phyloP scores from a whole-genome alignment of 129 eudicot genomes.

The Centaurea solstitialis region DNA sequence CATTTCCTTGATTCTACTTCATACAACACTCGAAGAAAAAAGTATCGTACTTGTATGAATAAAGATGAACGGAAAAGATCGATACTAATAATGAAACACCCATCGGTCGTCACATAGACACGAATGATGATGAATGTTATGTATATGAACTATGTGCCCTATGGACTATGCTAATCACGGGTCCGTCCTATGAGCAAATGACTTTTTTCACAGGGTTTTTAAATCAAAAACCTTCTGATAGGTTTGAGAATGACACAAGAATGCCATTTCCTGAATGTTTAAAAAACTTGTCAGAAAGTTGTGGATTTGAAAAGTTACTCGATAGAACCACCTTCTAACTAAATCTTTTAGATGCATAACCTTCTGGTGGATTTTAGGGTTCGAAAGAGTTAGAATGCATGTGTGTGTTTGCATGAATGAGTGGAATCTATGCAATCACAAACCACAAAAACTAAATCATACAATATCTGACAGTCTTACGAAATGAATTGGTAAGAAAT shows the following conservation, averaged over 20 bases:
- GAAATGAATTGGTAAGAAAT: too few species aligned
- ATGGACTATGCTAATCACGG: not conserved
- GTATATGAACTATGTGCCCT: not conserved
- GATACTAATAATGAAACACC: not conserved
- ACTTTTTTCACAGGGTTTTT: too few species aligned
- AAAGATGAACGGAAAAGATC: not conserved
- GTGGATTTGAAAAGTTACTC: not conserved
- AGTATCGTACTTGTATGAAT: not conserved
- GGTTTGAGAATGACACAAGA: not conserved
- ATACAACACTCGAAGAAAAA: not conserved
- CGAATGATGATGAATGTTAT: not conserved
- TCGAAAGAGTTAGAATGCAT: not conserved
- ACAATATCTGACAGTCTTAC: too few species aligned
- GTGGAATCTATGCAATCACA: not conserved
- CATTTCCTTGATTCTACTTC: not conserved
- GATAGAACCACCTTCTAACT: not conserved
- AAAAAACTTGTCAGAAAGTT: not conserved
- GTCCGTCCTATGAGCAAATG: not conserved
- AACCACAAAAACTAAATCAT: not conserved
- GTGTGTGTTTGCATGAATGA: not conserved
- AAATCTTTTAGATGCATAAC: not conserved
- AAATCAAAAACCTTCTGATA: not conserved
- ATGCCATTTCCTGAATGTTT: not conserved
- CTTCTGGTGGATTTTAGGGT: not conserved
- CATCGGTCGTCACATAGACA: not conserved